Base-by-base conservation (phyloP, 2,329 filamentous ascomycete species). In the Westerdykella sp. region DNA sequence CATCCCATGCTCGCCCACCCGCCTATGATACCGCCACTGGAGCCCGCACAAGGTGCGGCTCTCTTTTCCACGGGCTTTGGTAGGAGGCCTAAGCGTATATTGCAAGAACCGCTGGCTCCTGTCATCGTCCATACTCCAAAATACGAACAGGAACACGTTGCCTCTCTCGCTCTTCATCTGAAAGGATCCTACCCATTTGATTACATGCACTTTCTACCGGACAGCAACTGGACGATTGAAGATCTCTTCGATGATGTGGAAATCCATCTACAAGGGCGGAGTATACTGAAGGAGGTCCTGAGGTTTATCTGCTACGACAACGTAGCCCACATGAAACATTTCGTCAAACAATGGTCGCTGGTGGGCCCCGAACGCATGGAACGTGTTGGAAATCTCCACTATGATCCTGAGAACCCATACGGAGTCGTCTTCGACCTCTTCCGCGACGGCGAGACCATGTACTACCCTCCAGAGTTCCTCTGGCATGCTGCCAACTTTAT, bases 201-300 rank as follows among this genome's bases (percentile, higher is more conserved):
- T 15, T 63, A 55, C 38, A 44, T 52, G 22, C 51, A 51, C 39
- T 57, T 66, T 39, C 60, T 63, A 31, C 59, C 61, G 4, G 39
- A 46, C 6, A 40, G 48, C 34, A 50, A 48, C 6, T 64, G 54
- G 53, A 43, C 38, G 6, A 57, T 66, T 9, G 25, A 51, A 23
- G 64, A 68, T 40, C 52, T 67, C 7, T 68, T 62, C 58, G 64
- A 67, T 37, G 45, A 47, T 7, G 36, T 47, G 44, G 64, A 67
- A 31, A 59, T 67, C 16, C 54, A 62, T 28, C n/a, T 61, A 7
- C 57, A 67, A n/a, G 47, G 50, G 2, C 44, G 49, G 10, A n/a
- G 32, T 1, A 64, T 62, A 36, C 60, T 62, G 34, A 32, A 51
- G n/a, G 42, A 57, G 34, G 53, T 62, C 4, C 48, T 68, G 13